phyloP scores from a whole-genome alignment of 768 basidiomycete species.

The Lactifluus subvellereus region DNA sequence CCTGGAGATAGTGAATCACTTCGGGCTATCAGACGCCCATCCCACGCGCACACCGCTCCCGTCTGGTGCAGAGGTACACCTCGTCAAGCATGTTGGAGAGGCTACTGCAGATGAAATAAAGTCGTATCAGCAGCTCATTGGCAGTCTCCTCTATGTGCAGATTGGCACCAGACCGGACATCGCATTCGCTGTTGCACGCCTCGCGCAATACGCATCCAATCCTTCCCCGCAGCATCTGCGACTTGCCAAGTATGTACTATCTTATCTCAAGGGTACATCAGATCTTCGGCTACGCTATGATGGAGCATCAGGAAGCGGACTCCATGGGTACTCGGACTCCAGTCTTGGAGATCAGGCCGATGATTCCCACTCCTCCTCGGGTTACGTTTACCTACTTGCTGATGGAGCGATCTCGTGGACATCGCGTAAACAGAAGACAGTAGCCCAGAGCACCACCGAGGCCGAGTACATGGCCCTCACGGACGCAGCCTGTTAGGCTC shows the following conservation, averaged over 20 bases:
- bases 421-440: too few relatives aligned
- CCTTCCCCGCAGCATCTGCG: too few relatives aligned
- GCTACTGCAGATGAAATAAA: background rate
- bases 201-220: background rate
- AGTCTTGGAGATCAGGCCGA: slow-evolving; percentile 27
- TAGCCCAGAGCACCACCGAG: too few relatives aligned
- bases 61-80: background rate
- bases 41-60: background rate
- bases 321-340: slow-evolving; percentile 26
- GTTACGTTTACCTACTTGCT: too few relatives aligned
- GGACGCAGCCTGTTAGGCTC: too few relatives aligned
- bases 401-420: too few relatives aligned
- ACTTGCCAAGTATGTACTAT: too few relatives aligned
- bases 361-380: too few relatives aligned
- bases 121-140: background rate
- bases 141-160: background rate
- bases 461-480: too few relatives aligned
- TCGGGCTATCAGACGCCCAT: background rate
- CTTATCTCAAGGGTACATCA: too few relatives aligned
- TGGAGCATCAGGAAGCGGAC: background rate
- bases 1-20: background rate
- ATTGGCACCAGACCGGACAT: background rate
- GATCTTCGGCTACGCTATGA: background rate
- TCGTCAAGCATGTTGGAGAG: background rate
- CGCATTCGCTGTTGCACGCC: background rate